Conservation (phyloP, 2,329 filamentous ascomycete genomes). For the Epichloe festucae region DNA sequence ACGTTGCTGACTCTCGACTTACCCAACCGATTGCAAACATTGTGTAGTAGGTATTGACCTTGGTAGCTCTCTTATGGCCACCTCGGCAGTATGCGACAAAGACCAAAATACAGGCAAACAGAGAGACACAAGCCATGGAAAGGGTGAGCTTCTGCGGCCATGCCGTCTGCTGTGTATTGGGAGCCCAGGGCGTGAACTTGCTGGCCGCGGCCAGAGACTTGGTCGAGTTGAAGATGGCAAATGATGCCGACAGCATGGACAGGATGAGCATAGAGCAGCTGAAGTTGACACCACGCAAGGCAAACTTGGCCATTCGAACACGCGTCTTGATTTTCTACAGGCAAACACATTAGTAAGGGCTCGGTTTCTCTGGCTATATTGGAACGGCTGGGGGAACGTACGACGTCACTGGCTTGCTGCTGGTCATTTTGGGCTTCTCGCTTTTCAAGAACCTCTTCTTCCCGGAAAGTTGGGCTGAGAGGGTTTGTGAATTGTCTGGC, state of each 20-base stretch:
- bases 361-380: constrained; percentile 3
- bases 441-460: constrained; percentile 81
- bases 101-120: constrained; percentile 65
- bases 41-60: constrained; percentile 90
- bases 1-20: constrained; percentile 6
- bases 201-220: constrained; percentile 61
- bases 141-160: constrained; percentile 89
- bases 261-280: constrained; percentile 93
- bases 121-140: constrained; percentile 64
- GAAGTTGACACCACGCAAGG: constrained; percentile 92
- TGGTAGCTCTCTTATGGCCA: constrained; percentile 79
- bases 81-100: constrained; percentile 80
- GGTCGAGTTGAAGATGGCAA: constrained; percentile 87
- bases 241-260: constrained; percentile 75
- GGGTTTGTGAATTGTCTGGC: constrained; percentile 61
- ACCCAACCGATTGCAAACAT: constrained; percentile 78
- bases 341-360: constrained; percentile 10
- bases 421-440: constrained; percentile 70
- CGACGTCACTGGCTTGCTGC: constrained; percentile 75
- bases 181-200: constrained; percentile 73
- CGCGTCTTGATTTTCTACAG: constrained; percentile 78
- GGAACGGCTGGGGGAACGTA: constrained; percentile 35
- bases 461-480: constrained; percentile 79
- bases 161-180: constrained; percentile 47
- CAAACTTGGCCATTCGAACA: constrained; percentile 85